phyloP scores from a whole-genome alignment of 2,329 filamentous ascomycete genomes.

The Leptographium wingfieldii region DNA sequence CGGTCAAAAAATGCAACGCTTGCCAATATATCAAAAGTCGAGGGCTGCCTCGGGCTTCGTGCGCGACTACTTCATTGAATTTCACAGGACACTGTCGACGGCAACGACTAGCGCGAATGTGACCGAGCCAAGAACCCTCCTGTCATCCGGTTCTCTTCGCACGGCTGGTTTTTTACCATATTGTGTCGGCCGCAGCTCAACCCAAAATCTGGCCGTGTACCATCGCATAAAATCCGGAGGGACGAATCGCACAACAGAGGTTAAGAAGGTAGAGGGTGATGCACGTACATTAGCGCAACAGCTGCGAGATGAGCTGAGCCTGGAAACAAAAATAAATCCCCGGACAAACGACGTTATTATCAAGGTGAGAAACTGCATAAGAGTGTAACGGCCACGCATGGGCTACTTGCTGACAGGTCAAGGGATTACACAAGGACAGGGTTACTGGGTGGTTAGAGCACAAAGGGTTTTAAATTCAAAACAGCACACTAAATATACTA shows the following conservation, averaged over 20 bases:
- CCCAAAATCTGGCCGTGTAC: constrained; percentile 67
- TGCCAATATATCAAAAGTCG: not conserved
- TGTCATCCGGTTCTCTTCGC: not conserved
- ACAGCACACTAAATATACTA: not conserved
- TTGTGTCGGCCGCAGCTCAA: constrained; percentile 58
- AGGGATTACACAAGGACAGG: constrained; percentile 9
- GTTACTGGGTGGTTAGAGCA: constrained; percentile 10
- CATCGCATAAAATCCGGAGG: constrained; percentile 59
- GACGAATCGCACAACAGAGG: constrained; percentile 57
- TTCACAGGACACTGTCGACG: not conserved
- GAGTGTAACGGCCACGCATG: not conserved
- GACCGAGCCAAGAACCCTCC: not conserved
- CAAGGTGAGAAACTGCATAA: constrained; percentile 36
- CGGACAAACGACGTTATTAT: constrained; percentile 64
- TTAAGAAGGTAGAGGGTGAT: constrained; percentile 74
- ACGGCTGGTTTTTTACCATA: constrained; percentile 30
- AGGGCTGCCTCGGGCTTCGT: not conserved
- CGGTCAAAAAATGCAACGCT: not conserved
- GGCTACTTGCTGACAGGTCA: not conserved
- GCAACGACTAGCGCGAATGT: not conserved
- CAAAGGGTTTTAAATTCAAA: constrained; percentile 8
- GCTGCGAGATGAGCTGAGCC: constrained; percentile 43
- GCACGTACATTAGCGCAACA: constrained; percentile 48
- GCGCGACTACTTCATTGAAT: not conserved
- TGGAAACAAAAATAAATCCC: constrained; percentile 41